Evolutionary conservation across 2,329 filamentous ascomycete species (phyloP).

Genomic region (Diaporthe sp.): DNA sequence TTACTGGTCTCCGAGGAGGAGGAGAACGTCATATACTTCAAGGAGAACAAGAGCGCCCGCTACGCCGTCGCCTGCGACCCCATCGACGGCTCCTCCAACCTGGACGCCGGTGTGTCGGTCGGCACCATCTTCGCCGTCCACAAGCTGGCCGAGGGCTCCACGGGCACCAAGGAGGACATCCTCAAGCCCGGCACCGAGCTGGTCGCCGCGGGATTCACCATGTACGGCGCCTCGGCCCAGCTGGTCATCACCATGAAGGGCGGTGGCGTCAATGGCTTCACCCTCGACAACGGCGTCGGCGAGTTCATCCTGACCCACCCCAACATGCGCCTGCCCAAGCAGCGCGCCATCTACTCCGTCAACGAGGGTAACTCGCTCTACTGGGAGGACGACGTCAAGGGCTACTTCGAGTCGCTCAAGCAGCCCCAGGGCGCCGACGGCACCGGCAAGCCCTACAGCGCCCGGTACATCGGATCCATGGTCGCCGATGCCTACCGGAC

Average conservation of each 20-base stretch:
- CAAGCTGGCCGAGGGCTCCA: slow-evolving; percentile 82
- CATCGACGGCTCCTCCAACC: slow-evolving; percentile 96
- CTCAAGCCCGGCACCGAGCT: slow-evolving; percentile 91
- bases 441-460: slow-evolving; percentile 94
- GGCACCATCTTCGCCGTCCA: slow-evolving; percentile 97
- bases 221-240: slow-evolving; percentile 98
- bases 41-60: slow-evolving; percentile 75
- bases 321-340: slow-evolving; percentile 86
- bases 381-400: slow-evolving; percentile 89
- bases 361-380: slow-evolving; percentile 99
- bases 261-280: slow-evolving; percentile 95
- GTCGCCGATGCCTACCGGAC: slow-evolving; percentile 98
- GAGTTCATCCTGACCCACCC: slow-evolving; percentile 99
- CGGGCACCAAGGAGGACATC: slow-evolving; percentile 84
- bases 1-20: slow-evolving; percentile 98
- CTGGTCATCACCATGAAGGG: slow-evolving; percentile 97
- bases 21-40: slow-evolving; percentile 90
- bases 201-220: slow-evolving; percentile 97
- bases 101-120: slow-evolving; percentile 97
- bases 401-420: slow-evolving; percentile 92
- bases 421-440: slow-evolving; percentile 72
- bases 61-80: slow-evolving; percentile 98
- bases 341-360: slow-evolving; percentile 92
- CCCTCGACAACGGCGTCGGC: slow-evolving; percentile 93
- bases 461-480: slow-evolving; percentile 97